Base-by-base conservation (phyloP, 208 protist genomes). In the Crithidia brevicula region DNA sequence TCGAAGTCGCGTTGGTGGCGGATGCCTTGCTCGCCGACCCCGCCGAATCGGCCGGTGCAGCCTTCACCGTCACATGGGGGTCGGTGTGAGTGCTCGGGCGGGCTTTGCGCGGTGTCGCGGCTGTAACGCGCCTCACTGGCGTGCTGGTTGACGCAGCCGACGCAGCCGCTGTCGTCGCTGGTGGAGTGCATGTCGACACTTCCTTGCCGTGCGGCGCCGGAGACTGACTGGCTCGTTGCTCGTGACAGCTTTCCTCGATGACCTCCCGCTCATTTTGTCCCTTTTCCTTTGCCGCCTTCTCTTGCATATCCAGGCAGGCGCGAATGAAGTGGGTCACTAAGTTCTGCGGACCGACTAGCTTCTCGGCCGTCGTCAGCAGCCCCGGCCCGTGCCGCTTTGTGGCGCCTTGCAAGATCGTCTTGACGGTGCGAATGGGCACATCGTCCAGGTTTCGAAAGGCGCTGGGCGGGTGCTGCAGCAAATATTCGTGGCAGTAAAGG, bases 401-500 rank as follows among this genome's bases (percentile, higher is more conserved):
- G 7, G 82, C 60, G 54, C 80, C 87, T 66, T 96, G 89, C 52
- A 97, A 65, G 27, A 96, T 82, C 1, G 91, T 96, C 78, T 97
- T 97, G 22, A 97, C 79, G 4, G 89, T 95, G 42, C 93, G 84
- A 27, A 97, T 89, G 5, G 91, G 82, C 34, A 96, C 49, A 62
- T 97, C 93, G 60, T 96, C 86, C 30, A 92, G 80, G 33, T 85
- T 79, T 33, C 87, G 88, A 56, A 97, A 96, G 1, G 84, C 77
- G 59, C 88, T 96, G 4, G 93, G 93, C 4, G 93, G 93, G 72
- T 97, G 86, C 67, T 92, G 85, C 43, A 95, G 63, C 20, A 97
- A 79, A 62, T 93, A 97, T 57, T 92, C 87, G 61, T 97, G 86
- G 49, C 88, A 91, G 74, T 91, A 91, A 9, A 95, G 51, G 25